phyloP scores from a whole-genome alignment of 2,329 filamentous ascomycete species.

The Talaromyces sp. region DNA sequence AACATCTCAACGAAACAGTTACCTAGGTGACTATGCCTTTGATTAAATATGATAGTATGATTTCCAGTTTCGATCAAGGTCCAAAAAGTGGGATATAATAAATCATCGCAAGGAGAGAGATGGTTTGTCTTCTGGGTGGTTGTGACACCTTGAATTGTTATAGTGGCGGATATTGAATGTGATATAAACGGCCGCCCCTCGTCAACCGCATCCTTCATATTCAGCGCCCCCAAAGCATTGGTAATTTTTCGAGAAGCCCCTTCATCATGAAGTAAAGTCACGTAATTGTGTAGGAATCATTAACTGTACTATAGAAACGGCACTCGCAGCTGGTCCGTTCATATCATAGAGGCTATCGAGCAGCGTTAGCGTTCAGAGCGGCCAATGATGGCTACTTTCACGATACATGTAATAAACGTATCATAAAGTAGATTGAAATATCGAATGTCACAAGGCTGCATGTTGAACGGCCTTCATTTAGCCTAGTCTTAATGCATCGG shows the following conservation, averaged over 20 bases:
- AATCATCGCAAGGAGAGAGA: conserved; percentile 4
- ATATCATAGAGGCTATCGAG: background rate
- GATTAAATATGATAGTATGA: background rate
- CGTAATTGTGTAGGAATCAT: background rate
- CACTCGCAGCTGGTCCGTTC: background rate
- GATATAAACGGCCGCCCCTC: background rate
- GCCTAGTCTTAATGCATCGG: background rate
- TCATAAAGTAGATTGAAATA: background rate
- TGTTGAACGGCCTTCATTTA: too few relatives aligned
- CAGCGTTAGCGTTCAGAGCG: background rate
- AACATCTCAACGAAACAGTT: background rate
- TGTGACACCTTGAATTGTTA: conserved; percentile 4
- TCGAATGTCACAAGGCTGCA: background rate
- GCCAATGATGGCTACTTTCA: background rate
- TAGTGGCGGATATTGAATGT: background rate
- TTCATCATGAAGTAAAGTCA: background rate
- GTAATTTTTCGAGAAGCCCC: background rate
- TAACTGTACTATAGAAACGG: background rate
- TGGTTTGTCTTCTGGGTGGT: background rate
- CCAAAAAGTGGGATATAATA: background rate
- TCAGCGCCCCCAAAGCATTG: background rate
- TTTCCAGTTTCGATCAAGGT: background rate
- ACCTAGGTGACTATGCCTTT: conserved; percentile 1
- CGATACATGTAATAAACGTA: background rate
- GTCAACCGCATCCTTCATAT: background rate